Percentiles rank a stretch among this genome's conserved stretches.
Conservation (phyloP, 495 filamentous ascomycete species). For the Penicillium diatomitis region DNA sequence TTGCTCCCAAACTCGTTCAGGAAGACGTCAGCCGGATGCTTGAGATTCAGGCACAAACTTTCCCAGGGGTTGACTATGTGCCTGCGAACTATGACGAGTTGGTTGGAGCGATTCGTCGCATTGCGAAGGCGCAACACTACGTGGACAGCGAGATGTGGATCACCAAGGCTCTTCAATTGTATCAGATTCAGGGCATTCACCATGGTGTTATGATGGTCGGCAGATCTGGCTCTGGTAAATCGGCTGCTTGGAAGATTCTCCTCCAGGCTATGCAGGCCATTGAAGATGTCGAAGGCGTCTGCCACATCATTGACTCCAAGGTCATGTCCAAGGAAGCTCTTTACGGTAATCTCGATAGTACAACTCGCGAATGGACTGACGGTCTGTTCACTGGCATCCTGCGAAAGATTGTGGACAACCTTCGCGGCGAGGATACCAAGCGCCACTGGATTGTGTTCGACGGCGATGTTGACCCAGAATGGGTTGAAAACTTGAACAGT, state of each 20-base stretch:
- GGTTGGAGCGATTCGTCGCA: slow-evolving; percentile 68
- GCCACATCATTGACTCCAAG: slow-evolving; percentile 96
- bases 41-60: slow-evolving; percentile 71
- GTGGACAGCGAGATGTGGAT: slow-evolving; percentile 92
- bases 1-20: slow-evolving; percentile 91
- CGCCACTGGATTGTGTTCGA: slow-evolving; percentile 99
- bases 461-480: slow-evolving; percentile 96
- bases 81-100: slow-evolving; percentile 76
- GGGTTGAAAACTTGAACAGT: slow-evolving; percentile 99
- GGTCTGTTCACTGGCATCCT: slow-evolving; percentile 96
- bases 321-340: slow-evolving; percentile 99
- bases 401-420: slow-evolving; percentile 96
- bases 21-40: slow-evolving; percentile 84
- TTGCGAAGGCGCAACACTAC: slow-evolving; percentile 72
- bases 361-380: slow-evolving; percentile 96
- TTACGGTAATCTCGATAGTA: slow-evolving; percentile 91
- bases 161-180: slow-evolving; percentile 90
- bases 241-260: slow-evolving; percentile 87
- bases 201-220: slow-evolving; percentile 99
- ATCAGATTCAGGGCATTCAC: slow-evolving; percentile 94
- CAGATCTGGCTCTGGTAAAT: slow-evolving; percentile 90
- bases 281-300: slow-evolving; percentile 87
- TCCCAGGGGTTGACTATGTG: slow-evolving; percentile 88
- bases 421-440: slow-evolving; percentile 92
- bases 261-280: slow-evolving; percentile 84